These are phyloP conservation scores for Fusarium veterinarium DNA, from an alignment of 2,329 filamentous ascomycete genomes.

Conservation along the genomic window DNA sequence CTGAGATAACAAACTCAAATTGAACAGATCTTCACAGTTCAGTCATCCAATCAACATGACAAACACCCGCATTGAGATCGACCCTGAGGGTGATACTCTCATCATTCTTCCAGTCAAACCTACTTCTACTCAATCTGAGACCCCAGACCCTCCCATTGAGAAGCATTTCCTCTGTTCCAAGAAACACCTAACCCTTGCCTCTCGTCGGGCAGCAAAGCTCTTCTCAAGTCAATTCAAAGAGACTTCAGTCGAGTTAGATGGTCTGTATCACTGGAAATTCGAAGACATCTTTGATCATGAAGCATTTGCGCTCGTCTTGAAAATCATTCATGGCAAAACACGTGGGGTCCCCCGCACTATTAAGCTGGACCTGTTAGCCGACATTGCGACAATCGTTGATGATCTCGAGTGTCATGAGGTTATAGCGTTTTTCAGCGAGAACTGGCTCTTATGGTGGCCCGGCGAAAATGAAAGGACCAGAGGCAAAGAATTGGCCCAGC, in stretches of 20 bases:
- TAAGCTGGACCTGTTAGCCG: fast-evolving
- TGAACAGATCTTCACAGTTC: not conserved
- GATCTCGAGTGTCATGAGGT: not conserved
- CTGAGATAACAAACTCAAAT: not conserved
- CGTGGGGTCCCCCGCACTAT: fast-evolving
- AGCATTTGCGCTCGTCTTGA: not conserved
- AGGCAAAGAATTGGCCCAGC: too few relatives aligned
- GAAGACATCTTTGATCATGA: fast-evolving
- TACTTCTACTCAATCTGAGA: fast-evolving
- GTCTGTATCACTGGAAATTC: not conserved
- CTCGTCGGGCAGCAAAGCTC: not conserved
- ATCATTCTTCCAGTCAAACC: fast-evolving
- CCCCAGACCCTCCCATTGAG: fast-evolving
- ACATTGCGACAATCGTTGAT: not conserved
- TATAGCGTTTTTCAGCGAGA: fast-evolving
- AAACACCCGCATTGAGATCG: not conserved
- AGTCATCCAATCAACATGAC: not conserved
- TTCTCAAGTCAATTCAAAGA: not conserved
- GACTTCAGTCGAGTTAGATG: not conserved
- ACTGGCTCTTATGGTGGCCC: too few relatives aligned
- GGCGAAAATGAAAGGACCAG: too few relatives aligned
- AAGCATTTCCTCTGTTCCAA: not conserved
- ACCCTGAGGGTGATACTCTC: not conserved
- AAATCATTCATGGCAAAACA: not conserved
- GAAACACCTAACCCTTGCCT: not conserved